Conservation (phyloP, 2,329 filamentous ascomycete species). For the Phaeosphaeriaceae sp. region DNA sequence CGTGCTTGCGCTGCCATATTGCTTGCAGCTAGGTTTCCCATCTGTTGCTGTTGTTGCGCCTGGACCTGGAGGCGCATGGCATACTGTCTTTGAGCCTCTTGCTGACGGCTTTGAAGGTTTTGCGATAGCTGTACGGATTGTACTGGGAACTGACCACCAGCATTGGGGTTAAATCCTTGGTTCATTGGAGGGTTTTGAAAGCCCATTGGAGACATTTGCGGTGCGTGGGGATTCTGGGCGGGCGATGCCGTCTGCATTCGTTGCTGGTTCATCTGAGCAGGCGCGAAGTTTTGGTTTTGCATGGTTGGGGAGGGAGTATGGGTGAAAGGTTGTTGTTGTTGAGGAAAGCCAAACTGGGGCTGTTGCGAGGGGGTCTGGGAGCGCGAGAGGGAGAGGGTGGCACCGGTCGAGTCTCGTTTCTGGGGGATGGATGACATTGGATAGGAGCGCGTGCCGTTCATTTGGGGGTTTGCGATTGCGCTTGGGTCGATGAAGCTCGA, state of each 20-base stretch:
- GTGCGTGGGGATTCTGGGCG: slow-evolving; percentile 72
- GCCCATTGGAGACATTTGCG: slow-evolving; percentile 49
- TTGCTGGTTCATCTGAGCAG: slow-evolving; percentile 59
- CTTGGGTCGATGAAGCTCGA: slow-evolving; percentile 49
- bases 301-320: slow-evolving; percentile 96
- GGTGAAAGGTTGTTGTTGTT: slow-evolving; percentile 71
- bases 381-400: slow-evolving; percentile 89
- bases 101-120: slow-evolving; percentile 57
- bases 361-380: slow-evolving; percentile 90
- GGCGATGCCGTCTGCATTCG: slow-evolving; percentile 90
- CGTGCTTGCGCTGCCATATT: slow-evolving; percentile 49
- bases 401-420: slow-evolving; percentile 86
- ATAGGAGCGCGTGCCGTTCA: slow-evolving; percentile 80
- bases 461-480: slow-evolving; percentile 52
- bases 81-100: slow-evolving; percentile 78
- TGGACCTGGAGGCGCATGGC: slow-evolving; percentile 78
- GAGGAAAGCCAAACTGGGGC: slow-evolving; percentile 67
- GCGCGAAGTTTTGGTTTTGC: slow-evolving; percentile 75
- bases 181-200: slow-evolving; percentile 45
- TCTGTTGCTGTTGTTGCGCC: slow-evolving; percentile 65
- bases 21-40: slow-evolving; percentile 50
- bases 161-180: slow-evolving; percentile 50
- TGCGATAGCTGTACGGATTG: slow-evolving; percentile 57
- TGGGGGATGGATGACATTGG: slow-evolving; percentile 91
- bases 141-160: slow-evolving; percentile 53